Base-by-base conservation (phyloP, 306 rosid genomes). In the Trifolium subterraneum region DNA sequence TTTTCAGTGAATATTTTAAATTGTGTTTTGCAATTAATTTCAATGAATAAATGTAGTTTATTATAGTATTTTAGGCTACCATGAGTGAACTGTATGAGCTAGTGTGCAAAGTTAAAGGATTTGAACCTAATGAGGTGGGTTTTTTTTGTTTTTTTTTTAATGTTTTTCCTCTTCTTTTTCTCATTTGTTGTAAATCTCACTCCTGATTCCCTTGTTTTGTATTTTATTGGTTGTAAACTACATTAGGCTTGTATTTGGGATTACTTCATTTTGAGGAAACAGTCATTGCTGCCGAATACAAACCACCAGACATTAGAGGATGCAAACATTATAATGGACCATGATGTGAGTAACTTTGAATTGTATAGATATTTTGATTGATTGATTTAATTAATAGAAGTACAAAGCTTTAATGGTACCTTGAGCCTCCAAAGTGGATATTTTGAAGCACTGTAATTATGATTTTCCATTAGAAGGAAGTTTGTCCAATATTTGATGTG, bases 221-320 rank as follows among this genome's bases (percentile, higher is more conserved):
- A 1, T 72, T 71, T 74, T 51, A 42, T 70, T 62, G 68, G 70
- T 70, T 74, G 16, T 51, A 61, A 71, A 65, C 48, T 52, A 64
- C 29, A 33, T 75, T 81, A 95, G 99, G 96, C 78, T 31, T 8
- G 73, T 78, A 72, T 95, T 63, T 95, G 92, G 92, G 99, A 95
- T 86, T 92, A 87, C 88, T 95, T 95, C 87, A 86, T 87, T 84
- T 83, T 74, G 77, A 64, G 8, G 20, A 90, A 84, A 83, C 82
- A 78, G 16, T 70, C 81, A 44, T 6, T 51, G 45, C 74, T 92
- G 82, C 67, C 39, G 7, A 77, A 16, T 64, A 85, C 84, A 8
- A 79, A 85, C 85, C 88, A 85, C 85, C 88, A 73, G 83, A 88
- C 98, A 16, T 86, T 95, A 61, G 98, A 92, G 86, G 97, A 95